phyloP scores from a whole-genome alignment of 257 asterid species.

The Nicotiana tomentosiformis region DNA sequence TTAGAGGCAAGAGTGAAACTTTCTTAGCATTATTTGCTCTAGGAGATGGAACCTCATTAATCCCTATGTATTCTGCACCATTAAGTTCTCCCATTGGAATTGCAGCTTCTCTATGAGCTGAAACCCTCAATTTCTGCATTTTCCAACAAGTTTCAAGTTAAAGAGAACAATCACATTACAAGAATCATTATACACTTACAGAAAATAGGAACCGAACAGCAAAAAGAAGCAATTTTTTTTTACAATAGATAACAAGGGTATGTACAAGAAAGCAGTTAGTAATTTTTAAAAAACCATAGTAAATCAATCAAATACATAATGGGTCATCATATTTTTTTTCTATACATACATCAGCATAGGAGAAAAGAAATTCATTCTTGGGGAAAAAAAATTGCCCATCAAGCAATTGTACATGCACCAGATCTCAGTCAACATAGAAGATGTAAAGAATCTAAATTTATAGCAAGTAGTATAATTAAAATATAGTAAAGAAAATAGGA shows the following conservation, averaged over 20 bases:
- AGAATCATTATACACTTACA: not conserved
- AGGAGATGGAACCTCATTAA: constrained; percentile 18
- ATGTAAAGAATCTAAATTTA: not conserved
- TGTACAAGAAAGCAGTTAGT: not conserved
- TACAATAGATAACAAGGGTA: not conserved
- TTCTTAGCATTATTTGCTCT: constrained; percentile 15
- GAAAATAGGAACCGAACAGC: not conserved
- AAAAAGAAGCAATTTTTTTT: not conserved
- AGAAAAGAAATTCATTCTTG: too few relatives aligned
- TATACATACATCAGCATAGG: too few relatives aligned
- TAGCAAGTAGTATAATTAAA: not conserved
- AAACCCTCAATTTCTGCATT: constrained; percentile 26
- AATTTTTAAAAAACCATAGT: not conserved
- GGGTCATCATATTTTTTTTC: not conserved
- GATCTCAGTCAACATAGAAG: not conserved
- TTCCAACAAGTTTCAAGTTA: not conserved
- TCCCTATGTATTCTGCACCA: constrained; percentile 22
- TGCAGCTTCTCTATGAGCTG: constrained; percentile 15
- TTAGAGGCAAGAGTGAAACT: constrained; percentile 32
- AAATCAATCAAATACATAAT: not conserved
- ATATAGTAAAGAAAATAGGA: too few relatives aligned
- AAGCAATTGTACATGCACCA: not conserved
- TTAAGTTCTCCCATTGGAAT: constrained; percentile 19
- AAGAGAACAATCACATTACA: not conserved
- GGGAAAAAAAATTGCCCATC: not conserved